Base-by-base conservation (phyloP, 2,329 filamentous ascomycete genomes). In the Xylaria sp. region DNA sequence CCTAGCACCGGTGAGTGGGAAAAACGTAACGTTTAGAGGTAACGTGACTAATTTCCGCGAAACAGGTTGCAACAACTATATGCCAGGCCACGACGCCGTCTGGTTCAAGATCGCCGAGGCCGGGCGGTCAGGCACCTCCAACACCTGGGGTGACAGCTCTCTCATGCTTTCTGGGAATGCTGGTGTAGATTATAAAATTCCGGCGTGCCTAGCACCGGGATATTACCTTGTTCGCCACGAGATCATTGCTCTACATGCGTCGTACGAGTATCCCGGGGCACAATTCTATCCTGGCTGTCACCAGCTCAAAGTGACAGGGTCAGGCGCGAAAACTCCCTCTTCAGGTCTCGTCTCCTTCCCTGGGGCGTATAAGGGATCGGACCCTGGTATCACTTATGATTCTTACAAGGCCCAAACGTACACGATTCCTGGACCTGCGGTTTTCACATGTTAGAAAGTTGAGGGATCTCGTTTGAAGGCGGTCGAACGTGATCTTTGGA, bases 151-250 rank as follows among this genome's bases (percentile, higher is more conserved):
- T 50, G 76, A 82, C 76, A 81, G 78, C 15, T 73, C 80, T 1
- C 76, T 86, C 7, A 84, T 84, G 80, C 79, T 78, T 15, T 73
- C 79, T 9, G 81, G 80, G 41, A 83, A 82, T 69, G 73, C 77
- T 1, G 79, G 80, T 3, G 81, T 83, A 67, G 78, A 78, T 50
- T 88, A 87, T 79, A 86, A 82, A n/a, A 84, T 88, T 70, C 86
- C 86, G 4, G 78, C 78, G 15, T 87, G 83, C 77, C 79, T 88
- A 45, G 78, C 81, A 50, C 77, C 82, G 0, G 86, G 86, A 1
- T 85, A 85, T 80, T 88, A 88, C 76, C 83, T 88, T 63, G 85
- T 88, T 28, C 84, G 86, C 57, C 86, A 88, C 72, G 86, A 88
- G 76, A 83, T 86, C 73, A 83, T 87, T 67, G 86, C 86, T 3